These are phyloP conservation scores for Fusarium circinatum DNA, from an alignment of 2,329 filamentous ascomycete species.

Conservation along the genomic window DNA sequence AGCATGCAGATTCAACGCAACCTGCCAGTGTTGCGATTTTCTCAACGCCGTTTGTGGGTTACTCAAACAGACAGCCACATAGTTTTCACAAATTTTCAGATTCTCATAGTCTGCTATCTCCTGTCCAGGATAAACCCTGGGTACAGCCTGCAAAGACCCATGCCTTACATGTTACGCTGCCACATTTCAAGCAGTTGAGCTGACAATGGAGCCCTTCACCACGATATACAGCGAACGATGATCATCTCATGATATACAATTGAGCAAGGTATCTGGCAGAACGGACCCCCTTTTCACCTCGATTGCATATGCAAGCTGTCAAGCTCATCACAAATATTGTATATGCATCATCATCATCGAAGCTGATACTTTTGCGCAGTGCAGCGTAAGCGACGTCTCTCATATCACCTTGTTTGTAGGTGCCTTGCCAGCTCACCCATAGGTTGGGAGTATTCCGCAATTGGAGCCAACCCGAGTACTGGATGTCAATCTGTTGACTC, in stretches of 20 bases:
- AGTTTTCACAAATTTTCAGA: background rate
- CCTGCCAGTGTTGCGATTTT: background rate
- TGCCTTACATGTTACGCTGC: slow-evolving; percentile 8
- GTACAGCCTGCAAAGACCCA: slow-evolving; percentile 11
- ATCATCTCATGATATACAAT: slow-evolving; percentile 42
- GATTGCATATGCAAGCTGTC: slow-evolving; percentile 15
- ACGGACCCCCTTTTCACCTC: slow-evolving; percentile 19
- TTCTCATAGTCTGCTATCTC: background rate
- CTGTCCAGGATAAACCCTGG: slow-evolving; percentile 9
- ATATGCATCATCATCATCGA: background rate
- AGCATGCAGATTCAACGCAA: background rate
- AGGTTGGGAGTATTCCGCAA: slow-evolving; percentile 19
- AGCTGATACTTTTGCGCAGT: slow-evolving; percentile 2
- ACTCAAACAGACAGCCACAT: slow-evolving; percentile 3
- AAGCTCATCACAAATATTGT: background rate
- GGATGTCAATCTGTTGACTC: slow-evolving; percentile 1
- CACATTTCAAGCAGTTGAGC: slow-evolving; percentile 16
- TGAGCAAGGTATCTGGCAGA: slow-evolving; percentile 15
- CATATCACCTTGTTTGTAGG: slow-evolving; percentile 2
- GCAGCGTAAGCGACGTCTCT: slow-evolving; percentile 11
- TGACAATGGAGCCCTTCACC: slow-evolving; percentile 19
- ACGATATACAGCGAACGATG: slow-evolving; percentile 39
- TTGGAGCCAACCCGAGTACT: slow-evolving; percentile 11
- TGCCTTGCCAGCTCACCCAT: slow-evolving; percentile 7
- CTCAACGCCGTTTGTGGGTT: slow-evolving; percentile 11